A percentile compares a stretch with the other conserved stretches of the same genome.
phyloP scores from a whole-genome alignment of 2,329 filamentous ascomycete genomes.

The Corniculantispora saksenae region DNA sequence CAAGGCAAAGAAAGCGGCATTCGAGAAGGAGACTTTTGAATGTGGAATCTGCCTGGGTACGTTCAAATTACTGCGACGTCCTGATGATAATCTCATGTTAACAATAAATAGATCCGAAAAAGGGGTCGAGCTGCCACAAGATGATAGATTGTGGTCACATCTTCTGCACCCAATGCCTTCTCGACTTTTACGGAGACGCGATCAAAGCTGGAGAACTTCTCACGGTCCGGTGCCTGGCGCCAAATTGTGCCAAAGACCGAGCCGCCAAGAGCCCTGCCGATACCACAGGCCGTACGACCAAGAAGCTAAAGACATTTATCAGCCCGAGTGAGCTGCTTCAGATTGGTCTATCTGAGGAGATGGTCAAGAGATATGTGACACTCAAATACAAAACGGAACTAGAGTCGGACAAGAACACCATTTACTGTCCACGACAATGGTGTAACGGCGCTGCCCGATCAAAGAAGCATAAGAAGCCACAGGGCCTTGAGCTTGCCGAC shows the following conservation, averaged over 20 bases:
- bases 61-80: conserved; percentile 21
- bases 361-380: conserved; percentile 81
- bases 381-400: conserved; percentile 91
- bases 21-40: conserved; percentile 81
- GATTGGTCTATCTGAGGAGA: conserved; percentile 69
- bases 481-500: conserved; percentile 62
- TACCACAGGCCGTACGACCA: conserved; percentile 29
- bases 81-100: not conserved
- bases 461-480: conserved; percentile 70
- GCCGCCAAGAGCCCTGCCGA: conserved; percentile 32
- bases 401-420: conserved; percentile 85
- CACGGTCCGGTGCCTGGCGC: conserved; percentile 76
- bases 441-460: conserved; percentile 86
- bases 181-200: conserved; percentile 85
- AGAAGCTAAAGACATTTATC: conserved; percentile 66
- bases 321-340: conserved; percentile 82
- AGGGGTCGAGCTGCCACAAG: conserved; percentile 77
- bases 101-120: conserved; percentile 71
- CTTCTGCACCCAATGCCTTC: conserved; percentile 84
- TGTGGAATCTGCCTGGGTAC: conserved; percentile 79
- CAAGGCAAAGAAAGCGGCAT: conserved; percentile 70
- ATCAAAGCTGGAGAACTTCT: conserved; percentile 83
- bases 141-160: conserved; percentile 86
- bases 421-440: conserved; percentile 91
- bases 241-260: conserved; percentile 72